Evolutionary conservation across 768 basidiomycete genomes (phyloP), one percentile per base, ranked within the genome.

Genomic region (Phaeolepiota aurea): DNA sequence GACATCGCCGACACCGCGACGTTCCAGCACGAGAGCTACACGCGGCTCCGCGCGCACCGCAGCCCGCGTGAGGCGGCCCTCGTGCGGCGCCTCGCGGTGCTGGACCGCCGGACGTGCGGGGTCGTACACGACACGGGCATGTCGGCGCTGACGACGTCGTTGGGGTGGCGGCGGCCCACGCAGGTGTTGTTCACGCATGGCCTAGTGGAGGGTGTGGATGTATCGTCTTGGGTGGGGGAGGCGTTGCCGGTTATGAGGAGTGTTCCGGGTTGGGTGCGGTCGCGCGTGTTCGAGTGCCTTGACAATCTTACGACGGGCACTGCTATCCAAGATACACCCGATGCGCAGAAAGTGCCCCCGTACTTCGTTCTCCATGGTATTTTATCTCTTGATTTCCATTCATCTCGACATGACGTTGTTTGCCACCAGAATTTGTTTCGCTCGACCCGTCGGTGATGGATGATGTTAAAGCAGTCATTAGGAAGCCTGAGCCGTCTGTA

Each of bases 301-400:
- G 40, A 41, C 10, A 34, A 33, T 20, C 16, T 40, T 5, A 40
- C 14, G 10, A 20, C 11, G 15, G 40, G 40, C 9, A 40, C 14
- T 20, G n/a, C 15, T 15, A 18, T n/a, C 31, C 19, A n/a, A 12
- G 16, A 16, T 40, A 23, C 22, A 5, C 15, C 15, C 2, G 59
- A 63, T 36, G 62, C 52, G 3, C 63, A 66, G 42, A 44, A 38
- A 11, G 59, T 60, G n/a, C 52, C 62, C 0, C 49, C 50, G 31
- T 71, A 69, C 42, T 53, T 71, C 36, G 58, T 60, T 12, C 42
- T 72, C 3, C 71, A 71, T 40, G 70, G 70, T 67, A 38, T 39
- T 59, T 43, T 14, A 3, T 15, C 11, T 20, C 1, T 13, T 34
- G 11, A 9, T 15, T 40, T 13, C 10, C 20, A 38, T 7, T 13